Evolutionary conservation across 1,284 basidiomycete genomes (phyloP).

Genomic region (Ustilago sp.): DNA sequence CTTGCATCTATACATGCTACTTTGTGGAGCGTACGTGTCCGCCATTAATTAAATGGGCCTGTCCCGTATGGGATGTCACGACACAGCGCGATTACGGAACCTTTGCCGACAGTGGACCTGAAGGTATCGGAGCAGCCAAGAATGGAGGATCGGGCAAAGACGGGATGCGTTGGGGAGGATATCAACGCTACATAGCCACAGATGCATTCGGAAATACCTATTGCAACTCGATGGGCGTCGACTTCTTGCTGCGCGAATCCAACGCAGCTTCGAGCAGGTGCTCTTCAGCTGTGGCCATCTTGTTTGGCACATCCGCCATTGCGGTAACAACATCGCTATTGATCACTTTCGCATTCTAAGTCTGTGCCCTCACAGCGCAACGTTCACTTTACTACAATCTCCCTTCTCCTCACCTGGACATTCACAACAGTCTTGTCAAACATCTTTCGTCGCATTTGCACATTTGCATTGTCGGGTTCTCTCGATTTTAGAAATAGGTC

Average conservation of each 20-base stretch:
- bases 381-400: neutral
- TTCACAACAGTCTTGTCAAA: neutral
- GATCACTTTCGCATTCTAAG: slow-evolving; percentile 8
- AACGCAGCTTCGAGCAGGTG: slow-evolving; percentile 15
- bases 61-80: slow-evolving; percentile 66
- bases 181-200: slow-evolving; percentile 62
- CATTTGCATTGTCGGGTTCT: slow-evolving; percentile 10
- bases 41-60: slow-evolving; percentile 62
- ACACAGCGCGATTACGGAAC: slow-evolving; percentile 67
- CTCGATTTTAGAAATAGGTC: neutral
- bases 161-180: slow-evolving; percentile 62
- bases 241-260: slow-evolving; percentile 54
- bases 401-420: slow-evolving; percentile 1
- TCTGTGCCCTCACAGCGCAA: neutral
- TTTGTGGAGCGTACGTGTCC: slow-evolving; percentile 65
- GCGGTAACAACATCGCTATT: slow-evolving; percentile 8
- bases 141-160: slow-evolving; percentile 64
- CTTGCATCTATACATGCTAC: slow-evolving; percentile 67
- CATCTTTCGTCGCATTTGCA: slow-evolving; percentile 4
- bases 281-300: neutral
- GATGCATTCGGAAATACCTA: slow-evolving; percentile 67
- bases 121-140: slow-evolving; percentile 58
- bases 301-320: neutral
- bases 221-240: slow-evolving; percentile 67
- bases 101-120: slow-evolving; percentile 62